Percentiles rank a stretch among this genome's conserved stretches.
These are phyloP conservation scores for Creolimax fragrantissima DNA, from an alignment of 78 protist species.

Conservation along the genomic window DNA sequence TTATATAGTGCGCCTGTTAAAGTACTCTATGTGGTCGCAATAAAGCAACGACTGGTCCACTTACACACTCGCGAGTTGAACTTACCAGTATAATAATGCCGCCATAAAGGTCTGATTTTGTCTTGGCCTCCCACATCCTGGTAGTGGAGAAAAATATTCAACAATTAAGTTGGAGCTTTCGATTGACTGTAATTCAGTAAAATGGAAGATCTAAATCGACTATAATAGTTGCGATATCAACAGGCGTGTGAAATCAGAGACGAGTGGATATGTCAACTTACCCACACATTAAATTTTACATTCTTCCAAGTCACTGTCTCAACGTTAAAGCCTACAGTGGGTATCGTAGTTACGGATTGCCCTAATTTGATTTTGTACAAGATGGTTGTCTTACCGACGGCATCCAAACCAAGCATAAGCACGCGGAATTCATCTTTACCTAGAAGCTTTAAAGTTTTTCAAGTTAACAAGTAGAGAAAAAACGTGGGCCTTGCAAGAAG, in stretches of 20 bases:
- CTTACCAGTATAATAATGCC: constrained; percentile 77
- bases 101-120: constrained; percentile 86
- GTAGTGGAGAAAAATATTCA: neutral
- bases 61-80: neutral
- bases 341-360: constrained; percentile 62
- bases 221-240: neutral
- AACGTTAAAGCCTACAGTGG: constrained; percentile 46
- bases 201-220: neutral
- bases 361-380: constrained; percentile 55
- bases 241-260: neutral
- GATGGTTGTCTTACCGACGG: constrained; percentile 75
- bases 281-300: constrained; percentile 57
- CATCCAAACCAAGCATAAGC: constrained; percentile 67
- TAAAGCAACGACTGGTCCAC: neutral
- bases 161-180: neutral
- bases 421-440: neutral
- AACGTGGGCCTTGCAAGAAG: too few species aligned
- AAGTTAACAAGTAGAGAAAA: too few species aligned
- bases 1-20: neutral
- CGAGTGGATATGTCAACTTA: neutral
- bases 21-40: neutral
- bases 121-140: constrained; percentile 22
- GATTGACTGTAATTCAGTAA: neutral
- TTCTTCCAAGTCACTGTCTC: constrained; percentile 69
- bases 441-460: neutral